Conservation (phyloP, 2,329 filamentous ascomycete species). For the Pseudohalonectria lignicola region DNA sequence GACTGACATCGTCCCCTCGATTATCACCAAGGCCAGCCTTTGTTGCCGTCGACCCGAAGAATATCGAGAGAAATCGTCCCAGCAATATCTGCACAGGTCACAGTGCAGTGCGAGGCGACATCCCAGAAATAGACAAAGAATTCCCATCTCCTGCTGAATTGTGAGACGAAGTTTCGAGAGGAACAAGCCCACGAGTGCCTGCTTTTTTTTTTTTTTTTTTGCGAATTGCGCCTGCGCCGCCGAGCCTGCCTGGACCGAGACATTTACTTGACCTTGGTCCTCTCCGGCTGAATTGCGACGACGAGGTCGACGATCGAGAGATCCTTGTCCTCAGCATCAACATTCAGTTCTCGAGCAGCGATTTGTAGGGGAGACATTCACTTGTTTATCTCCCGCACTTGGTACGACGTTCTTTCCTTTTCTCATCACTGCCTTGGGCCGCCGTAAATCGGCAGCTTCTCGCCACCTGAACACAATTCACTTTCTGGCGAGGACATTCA, state of each 20-base stretch:
- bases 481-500: too few relatives aligned
- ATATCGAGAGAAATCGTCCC: too few relatives aligned
- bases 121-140: slow-evolving; percentile 6
- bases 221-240: too few relatives aligned
- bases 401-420: slow-evolving; percentile 33
- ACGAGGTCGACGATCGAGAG: slow-evolving; percentile 2
- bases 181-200: slow-evolving; percentile 1
- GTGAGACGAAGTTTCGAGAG: neutral
- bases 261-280: slow-evolving; percentile 4
- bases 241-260: slow-evolving; percentile 3
- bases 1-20: neutral
- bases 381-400: slow-evolving; percentile 88
- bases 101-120: slow-evolving; percentile 10
- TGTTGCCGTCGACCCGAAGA: slow-evolving; percentile 12
- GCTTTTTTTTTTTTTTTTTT: too few relatives aligned
- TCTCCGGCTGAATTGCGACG: neutral
- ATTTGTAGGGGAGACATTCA: slow-evolving; percentile 81
- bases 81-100: slow-evolving; percentile 15
- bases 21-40: neutral
- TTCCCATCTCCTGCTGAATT: neutral
- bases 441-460: too few relatives aligned
- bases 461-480: too few relatives aligned
- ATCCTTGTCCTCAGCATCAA: slow-evolving; percentile 20
- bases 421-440: neutral
- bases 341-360: slow-evolving; percentile 6